Evolutionary conservation across 371 early-diverging fungal species (phyloP).

Genomic region (Amoeboaphelidium occidentale): DNA sequence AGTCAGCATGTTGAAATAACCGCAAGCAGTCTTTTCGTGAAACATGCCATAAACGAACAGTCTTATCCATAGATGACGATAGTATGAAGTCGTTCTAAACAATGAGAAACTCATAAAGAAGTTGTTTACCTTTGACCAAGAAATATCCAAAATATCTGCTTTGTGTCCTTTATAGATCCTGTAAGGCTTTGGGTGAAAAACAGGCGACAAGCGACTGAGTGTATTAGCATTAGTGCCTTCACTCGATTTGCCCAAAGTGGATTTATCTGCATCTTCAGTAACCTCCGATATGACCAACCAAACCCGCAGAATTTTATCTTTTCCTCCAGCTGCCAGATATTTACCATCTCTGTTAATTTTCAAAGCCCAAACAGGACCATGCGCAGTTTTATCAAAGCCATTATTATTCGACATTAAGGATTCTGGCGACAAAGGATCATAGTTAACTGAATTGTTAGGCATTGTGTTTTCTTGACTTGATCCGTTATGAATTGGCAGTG

Average conservation of each 20-base stretch:
- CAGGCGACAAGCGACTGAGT: constrained; percentile 8
- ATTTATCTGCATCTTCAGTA: background rate
- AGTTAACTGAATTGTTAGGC: too few species aligned
- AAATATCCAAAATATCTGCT: constrained; percentile 41
- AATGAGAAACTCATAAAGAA: too few species aligned
- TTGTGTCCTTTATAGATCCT: constrained; percentile 40
- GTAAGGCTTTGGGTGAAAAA: constrained; percentile 36
- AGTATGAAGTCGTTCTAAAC: constrained; percentile 49
- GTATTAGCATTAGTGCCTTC: background rate
- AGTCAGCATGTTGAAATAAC: constrained; percentile 43
- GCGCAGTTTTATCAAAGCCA: background rate
- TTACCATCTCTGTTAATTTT: constrained; percentile 48
- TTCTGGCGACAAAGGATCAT: too few species aligned
- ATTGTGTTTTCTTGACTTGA: too few species aligned
- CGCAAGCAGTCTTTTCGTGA: constrained; percentile 40
- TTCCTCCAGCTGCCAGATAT: constrained; percentile 51
- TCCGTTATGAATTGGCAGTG: too few species aligned
- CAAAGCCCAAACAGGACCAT: constrained; percentile 7
- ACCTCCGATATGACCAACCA: constrained; percentile 25
- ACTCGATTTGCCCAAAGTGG: background rate
- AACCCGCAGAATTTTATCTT: constrained; percentile 36
- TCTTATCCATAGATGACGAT: constrained; percentile 57
- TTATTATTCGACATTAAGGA: too few species aligned
- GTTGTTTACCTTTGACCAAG: constrained; percentile 78
- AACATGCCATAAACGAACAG: constrained; percentile 66